phyloP scores from a whole-genome alignment of 495 filamentous ascomycete species.

The Penicillium cinerascens region DNA sequence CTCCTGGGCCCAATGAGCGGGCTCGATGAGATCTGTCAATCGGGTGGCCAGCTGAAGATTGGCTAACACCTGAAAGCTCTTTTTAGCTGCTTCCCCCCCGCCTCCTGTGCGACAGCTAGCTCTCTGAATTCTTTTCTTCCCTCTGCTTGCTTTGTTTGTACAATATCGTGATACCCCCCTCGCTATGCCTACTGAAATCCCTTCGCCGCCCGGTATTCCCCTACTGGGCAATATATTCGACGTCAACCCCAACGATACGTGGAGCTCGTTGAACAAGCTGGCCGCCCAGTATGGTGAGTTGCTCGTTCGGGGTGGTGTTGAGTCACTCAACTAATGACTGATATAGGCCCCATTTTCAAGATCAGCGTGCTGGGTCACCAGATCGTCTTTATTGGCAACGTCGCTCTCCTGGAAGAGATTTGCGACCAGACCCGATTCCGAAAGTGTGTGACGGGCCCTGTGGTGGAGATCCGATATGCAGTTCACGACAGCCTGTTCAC shows the following conservation, averaged over 20 bases:
- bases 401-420: slow-evolving; percentile 62
- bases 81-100: slow-evolving; percentile 12
- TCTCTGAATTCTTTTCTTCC: slow-evolving; percentile 1
- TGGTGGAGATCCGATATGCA: slow-evolving; percentile 59
- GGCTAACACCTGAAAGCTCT: slow-evolving; percentile 13
- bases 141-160: neutral
- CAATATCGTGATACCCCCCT: neutral
- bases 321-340: slow-evolving; percentile 1
- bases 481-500: slow-evolving; percentile 72
- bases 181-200: slow-evolving; percentile 19
- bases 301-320: too few relatives aligned
- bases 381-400: slow-evolving; percentile 50
- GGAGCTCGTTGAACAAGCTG: slow-evolving; percentile 59
- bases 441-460: slow-evolving; percentile 56
- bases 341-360: slow-evolving; percentile 64
- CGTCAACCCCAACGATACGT: slow-evolving; percentile 57
- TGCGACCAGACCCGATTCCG: slow-evolving; percentile 70
- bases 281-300: slow-evolving; percentile 58
- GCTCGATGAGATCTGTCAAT: slow-evolving; percentile 22
- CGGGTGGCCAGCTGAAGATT: slow-evolving; percentile 21
- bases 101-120: neutral
- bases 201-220: slow-evolving; percentile 44
- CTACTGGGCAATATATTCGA: slow-evolving; percentile 67
- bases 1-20: slow-evolving; percentile 5
- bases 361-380: slow-evolving; percentile 53